Evolutionary conservation across 2,329 filamentous ascomycete genomes (phyloP).

Genomic region (Rhynchosporium agropyri): DNA sequence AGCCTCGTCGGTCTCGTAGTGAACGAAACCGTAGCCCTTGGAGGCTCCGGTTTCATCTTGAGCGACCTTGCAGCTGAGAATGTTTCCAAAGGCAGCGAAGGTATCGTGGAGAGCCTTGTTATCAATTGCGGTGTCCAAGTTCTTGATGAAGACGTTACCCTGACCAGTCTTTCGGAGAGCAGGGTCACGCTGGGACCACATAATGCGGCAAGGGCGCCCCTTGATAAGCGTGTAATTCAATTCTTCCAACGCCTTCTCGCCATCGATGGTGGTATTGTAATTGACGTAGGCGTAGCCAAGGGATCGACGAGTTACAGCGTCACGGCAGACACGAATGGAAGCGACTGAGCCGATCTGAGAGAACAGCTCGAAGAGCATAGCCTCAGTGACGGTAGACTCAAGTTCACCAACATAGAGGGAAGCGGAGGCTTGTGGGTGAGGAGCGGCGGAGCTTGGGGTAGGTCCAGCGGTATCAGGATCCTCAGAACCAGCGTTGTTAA

Average conservation of each 20-base stretch:
- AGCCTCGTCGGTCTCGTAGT: slow-evolving; percentile 99
- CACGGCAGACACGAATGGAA: slow-evolving; percentile 99
- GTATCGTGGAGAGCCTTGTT: slow-evolving; percentile 99
- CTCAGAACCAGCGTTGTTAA: slow-evolving; percentile 57
- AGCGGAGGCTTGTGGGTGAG: slow-evolving; percentile 89
- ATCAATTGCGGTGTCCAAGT: slow-evolving; percentile 96
- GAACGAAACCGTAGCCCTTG: slow-evolving; percentile 98
- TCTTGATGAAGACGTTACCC: slow-evolving; percentile 99
- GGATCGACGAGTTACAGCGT: slow-evolving; percentile 96
- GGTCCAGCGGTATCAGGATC: slow-evolving; percentile 66
- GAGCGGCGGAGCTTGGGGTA: slow-evolving; percentile 70
- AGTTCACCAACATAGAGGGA: slow-evolving; percentile 99
- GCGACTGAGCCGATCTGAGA: slow-evolving; percentile 98
- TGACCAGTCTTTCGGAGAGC: slow-evolving; percentile 98
- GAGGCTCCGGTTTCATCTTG: slow-evolving; percentile 96
- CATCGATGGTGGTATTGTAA: slow-evolving; percentile 97
- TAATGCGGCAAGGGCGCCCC: slow-evolving; percentile 98
- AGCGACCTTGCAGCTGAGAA: slow-evolving; percentile 98
- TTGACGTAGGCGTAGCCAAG: slow-evolving; percentile 99
- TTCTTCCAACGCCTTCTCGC: slow-evolving; percentile 98
- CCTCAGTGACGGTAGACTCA: slow-evolving; percentile 95
- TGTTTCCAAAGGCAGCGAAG: slow-evolving; percentile 98
- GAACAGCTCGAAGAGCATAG: slow-evolving; percentile 99
- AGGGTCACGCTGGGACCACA: slow-evolving; percentile 99
- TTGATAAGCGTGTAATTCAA: slow-evolving; percentile 99